phyloP scores from a whole-genome alignment of 768 basidiomycete species.

The Leccinum boreale region DNA sequence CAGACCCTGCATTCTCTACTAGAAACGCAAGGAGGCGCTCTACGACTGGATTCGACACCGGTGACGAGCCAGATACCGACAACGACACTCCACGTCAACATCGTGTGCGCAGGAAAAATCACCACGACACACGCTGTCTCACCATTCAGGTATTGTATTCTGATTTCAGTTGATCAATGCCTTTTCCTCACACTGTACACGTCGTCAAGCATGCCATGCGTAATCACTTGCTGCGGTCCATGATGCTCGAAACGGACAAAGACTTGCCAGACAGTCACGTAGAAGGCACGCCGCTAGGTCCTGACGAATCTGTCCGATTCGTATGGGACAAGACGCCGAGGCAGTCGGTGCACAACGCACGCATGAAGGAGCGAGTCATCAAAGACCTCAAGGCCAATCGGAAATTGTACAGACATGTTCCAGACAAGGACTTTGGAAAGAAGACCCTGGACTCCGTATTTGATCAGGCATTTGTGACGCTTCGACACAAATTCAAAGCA shows the following conservation, averaged over 20 bases:
- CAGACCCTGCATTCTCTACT: slow-evolving; percentile 10
- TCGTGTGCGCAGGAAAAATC: slow-evolving; percentile 47
- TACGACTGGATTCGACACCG: slow-evolving; percentile 33
- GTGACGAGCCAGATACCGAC: slow-evolving; percentile 35
- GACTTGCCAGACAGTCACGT: slow-evolving; percentile 58
- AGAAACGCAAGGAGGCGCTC: slow-evolving; percentile 29
- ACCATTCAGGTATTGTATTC: slow-evolving; percentile 56
- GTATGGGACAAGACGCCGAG: slow-evolving; percentile 78
- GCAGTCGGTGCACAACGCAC: slow-evolving; percentile 69
- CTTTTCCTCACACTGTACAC: slow-evolving; percentile 3
- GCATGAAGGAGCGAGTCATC: slow-evolving; percentile 65
- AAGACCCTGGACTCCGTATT: slow-evolving; percentile 60
- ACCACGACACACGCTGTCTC: slow-evolving; percentile 62
- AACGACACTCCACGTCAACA: slow-evolving; percentile 34
- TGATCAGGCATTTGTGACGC: slow-evolving; percentile 67
- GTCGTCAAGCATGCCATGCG: slow-evolving; percentile 64
- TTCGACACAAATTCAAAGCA: slow-evolving; percentile 62
- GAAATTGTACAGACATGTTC: slow-evolving; percentile 56
- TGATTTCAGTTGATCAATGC: neutral
- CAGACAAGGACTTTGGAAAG: slow-evolving; percentile 62
- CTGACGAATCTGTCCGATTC: slow-evolving; percentile 62
- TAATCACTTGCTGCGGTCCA: slow-evolving; percentile 55
- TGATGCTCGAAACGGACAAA: slow-evolving; percentile 55
- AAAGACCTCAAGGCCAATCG: slow-evolving; percentile 57
- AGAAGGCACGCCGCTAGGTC: slow-evolving; percentile 47